phyloP scores from a whole-genome alignment of 139 green algal species.

The Raphidocelis subcapitata region DNA sequence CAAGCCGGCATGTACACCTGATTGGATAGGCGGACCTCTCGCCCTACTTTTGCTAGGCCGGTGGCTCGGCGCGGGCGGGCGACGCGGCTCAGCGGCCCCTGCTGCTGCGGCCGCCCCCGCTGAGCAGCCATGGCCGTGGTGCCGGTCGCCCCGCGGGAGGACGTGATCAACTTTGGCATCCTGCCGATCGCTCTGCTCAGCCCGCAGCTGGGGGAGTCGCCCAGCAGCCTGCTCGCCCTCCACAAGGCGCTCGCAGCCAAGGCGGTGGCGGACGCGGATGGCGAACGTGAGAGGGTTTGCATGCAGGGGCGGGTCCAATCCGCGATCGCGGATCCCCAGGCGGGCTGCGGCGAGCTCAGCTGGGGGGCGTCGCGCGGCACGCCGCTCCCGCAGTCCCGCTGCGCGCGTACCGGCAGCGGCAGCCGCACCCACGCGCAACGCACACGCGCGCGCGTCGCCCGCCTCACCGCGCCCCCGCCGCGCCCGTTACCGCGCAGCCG shows the following conservation, averaged over 20 bases:
- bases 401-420: background rate
- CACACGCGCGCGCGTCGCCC: no score
- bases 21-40: no score
- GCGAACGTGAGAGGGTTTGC: slow-evolving; percentile 40
- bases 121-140: no score
- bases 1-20: no score
- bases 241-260: slow-evolving; percentile 32
- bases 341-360: background rate
- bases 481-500: slow-evolving; percentile 20
- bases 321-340: background rate
- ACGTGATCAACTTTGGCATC: slow-evolving; percentile 47
- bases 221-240: slow-evolving; percentile 23
- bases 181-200: slow-evolving; percentile 36
- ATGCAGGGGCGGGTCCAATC: background rate
- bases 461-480: no score
- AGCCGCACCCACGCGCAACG: background rate
- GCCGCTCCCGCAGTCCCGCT: no score
- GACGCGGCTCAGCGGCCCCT: no score
- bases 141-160: slow-evolving; percentile 9
- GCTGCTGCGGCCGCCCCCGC: no score
- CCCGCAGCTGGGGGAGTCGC: slow-evolving; percentile 40
- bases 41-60: no score
- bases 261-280: slow-evolving; percentile 11
- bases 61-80: no score
- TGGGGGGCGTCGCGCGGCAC: no score